Conservation (phyloP, 257 asterid species). For the Schizonepeta tenuifolia region DNA sequence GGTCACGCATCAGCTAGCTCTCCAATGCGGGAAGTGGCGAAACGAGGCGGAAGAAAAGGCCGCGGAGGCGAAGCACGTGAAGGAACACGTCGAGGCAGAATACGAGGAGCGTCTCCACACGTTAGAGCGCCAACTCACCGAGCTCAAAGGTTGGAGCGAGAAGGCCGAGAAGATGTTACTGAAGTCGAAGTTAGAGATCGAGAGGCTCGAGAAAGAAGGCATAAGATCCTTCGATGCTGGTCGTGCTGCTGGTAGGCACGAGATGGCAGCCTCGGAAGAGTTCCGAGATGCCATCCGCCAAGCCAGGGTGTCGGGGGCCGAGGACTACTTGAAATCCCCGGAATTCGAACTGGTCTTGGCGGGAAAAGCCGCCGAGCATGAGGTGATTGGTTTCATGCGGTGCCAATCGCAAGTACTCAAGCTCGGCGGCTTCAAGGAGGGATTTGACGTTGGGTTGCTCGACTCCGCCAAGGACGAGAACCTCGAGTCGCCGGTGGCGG, state of each 20-base stretch:
- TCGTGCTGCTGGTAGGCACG: constrained; percentile 10
- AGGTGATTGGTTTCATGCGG: constrained; percentile 25
- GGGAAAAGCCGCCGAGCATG: constrained; percentile 11
- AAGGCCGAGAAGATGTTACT: not conserved
- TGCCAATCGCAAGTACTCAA: constrained; percentile 15
- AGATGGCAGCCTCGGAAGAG: constrained; percentile 16
- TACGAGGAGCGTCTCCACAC: not conserved
- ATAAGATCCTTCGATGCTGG: constrained; percentile 14
- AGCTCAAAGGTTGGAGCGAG: constrained; percentile 8
- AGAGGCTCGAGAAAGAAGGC: constrained; percentile 19
- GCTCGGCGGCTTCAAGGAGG: constrained; percentile 29
- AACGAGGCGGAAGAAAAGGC: not conserved
- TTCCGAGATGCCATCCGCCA: not conserved
- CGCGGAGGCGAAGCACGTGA: not conserved
- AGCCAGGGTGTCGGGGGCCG: constrained; percentile 13
- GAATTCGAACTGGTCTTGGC: not conserved
- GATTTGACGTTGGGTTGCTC: constrained; percentile 16
- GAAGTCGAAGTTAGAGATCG: constrained; percentile 10
- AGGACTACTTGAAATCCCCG: not conserved
- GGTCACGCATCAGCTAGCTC: constrained; percentile 18
- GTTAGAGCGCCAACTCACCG: not conserved
- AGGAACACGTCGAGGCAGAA: not conserved
- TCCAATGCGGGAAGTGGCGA: not conserved
- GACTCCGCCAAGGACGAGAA: constrained; percentile 9
- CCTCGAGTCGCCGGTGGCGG: not conserved